phyloP scores from a whole-genome alignment of 2,329 filamentous ascomycete species.

The Chrysosporium keratinophilum region DNA sequence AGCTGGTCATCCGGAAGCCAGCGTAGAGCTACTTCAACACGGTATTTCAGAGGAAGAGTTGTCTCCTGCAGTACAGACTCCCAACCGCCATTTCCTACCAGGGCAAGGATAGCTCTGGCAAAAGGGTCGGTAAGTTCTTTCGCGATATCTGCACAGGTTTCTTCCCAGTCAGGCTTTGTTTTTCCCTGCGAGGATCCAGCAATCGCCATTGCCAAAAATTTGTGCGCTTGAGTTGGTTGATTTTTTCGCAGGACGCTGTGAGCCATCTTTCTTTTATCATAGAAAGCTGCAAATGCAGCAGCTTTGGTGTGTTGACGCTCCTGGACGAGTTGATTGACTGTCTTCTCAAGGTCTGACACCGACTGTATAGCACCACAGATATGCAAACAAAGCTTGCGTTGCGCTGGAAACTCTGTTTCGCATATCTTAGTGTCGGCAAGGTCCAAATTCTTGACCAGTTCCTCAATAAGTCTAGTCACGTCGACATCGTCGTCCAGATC shows the following conservation, averaged over 20 bases:
- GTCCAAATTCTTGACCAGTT: conserved; percentile 42
- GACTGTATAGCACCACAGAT: conserved; percentile 50
- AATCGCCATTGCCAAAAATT: conserved; percentile 46
- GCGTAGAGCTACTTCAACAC: conserved; percentile 51
- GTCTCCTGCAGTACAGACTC: conserved; percentile 47
- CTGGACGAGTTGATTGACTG: conserved; percentile 43
- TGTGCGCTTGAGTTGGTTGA: conserved; percentile 44
- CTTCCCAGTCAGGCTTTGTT: conserved; percentile 49
- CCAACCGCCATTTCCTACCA: conserved; percentile 52
- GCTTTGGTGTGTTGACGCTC: conserved; percentile 51
- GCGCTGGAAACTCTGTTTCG: conserved; percentile 44
- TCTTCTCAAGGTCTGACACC: conserved; percentile 39
- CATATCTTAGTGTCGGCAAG: conserved; percentile 44
- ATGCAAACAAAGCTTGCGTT: conserved; percentile 50
- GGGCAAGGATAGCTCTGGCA: conserved; percentile 50
- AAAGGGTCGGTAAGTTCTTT: conserved; percentile 53
- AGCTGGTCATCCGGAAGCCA: conserved; percentile 40
- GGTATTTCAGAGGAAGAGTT: conserved; percentile 49
- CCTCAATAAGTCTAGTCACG: conserved; percentile 36
- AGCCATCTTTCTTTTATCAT: conserved; percentile 49
- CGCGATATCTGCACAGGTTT: conserved; percentile 52
- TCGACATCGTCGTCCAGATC: conserved; percentile 21
- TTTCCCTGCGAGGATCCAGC: conserved; percentile 36
- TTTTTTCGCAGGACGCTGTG: conserved; percentile 47
- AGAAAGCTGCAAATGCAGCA: conserved; percentile 52